Percentiles rank a stretch among this genome's conserved stretches.
Evolutionary conservation across 768 basidiomycete genomes (phyloP).

Genomic region (Tylopilus rubrobrunneus): DNA sequence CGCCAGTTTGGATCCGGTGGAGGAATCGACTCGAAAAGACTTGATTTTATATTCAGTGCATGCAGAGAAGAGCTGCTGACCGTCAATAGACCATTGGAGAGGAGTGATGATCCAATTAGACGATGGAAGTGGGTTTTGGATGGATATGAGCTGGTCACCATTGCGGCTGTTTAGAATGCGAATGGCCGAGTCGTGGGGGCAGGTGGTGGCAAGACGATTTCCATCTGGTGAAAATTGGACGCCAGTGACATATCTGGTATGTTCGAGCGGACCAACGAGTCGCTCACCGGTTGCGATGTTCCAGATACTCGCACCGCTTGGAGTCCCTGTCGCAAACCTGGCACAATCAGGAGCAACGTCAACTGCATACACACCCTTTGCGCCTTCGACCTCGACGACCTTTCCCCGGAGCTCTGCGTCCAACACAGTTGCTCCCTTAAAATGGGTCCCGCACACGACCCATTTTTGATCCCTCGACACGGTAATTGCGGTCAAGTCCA

Average conservation of each 20-base stretch:
- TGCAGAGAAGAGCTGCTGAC: background rate
- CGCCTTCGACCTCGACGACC: too few species aligned
- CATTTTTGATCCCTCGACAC: too few species aligned
- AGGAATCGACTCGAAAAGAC: background rate
- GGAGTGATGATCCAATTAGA: background rate
- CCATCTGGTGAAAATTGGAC: slow-evolving; percentile 2
- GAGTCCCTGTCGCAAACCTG: too few species aligned
- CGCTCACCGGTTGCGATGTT: background rate
- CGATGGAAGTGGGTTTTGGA: background rate
- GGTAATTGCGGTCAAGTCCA: too few species aligned
- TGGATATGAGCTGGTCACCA: background rate
- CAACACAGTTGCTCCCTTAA: too few species aligned
- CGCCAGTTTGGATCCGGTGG: background rate
- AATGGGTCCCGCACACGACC: too few species aligned
- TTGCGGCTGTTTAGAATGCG: background rate
- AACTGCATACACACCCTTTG: too few species aligned
- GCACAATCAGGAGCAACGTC: too few species aligned
- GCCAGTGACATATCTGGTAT: background rate
- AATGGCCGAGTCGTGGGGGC: background rate
- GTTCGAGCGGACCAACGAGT: background rate
- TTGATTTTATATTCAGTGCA: background rate
- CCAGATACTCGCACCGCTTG: background rate
- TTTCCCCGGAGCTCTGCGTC: too few species aligned
- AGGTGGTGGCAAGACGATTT: background rate
- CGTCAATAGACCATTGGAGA: background rate